phyloP scores from a whole-genome alignment of 768 basidiomycete genomes.

The Tephrocybe rancida region DNA sequence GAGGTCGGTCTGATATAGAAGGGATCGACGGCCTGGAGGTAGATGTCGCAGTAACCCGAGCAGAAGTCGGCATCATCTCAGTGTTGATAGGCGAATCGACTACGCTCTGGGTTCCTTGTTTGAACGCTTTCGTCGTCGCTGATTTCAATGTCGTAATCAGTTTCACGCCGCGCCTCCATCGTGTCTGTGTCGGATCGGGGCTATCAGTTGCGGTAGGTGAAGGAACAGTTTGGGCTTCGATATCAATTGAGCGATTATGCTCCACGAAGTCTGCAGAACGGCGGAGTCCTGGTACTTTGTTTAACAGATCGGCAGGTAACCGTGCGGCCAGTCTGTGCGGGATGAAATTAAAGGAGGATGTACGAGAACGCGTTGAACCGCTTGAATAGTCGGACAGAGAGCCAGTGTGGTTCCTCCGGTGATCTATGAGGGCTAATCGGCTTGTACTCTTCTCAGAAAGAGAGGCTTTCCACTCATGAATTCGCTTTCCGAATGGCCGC shows the following conservation, averaged over 20 bases:
- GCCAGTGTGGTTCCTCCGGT: slow-evolving; percentile 1
- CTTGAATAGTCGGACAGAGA: slow-evolving; percentile 12
- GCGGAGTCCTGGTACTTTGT: slow-evolving; percentile 2
- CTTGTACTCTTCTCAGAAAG: neutral
- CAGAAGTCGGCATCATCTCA: neutral
- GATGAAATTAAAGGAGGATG: slow-evolving; percentile 8
- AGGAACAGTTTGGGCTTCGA: neutral
- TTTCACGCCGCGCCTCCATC: neutral
- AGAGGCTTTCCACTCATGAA: slow-evolving; percentile 3
- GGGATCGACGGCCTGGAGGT: neutral
- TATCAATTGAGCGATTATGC: neutral
- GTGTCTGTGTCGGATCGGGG: neutral
- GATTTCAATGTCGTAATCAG: neutral
- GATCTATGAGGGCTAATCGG: neutral
- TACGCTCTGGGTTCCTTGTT: neutral
- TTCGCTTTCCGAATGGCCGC: neutral
- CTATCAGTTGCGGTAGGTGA: neutral
- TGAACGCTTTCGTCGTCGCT: neutral
- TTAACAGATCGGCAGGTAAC: neutral
- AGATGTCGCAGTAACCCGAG: too few species aligned
- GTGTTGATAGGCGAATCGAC: neutral
- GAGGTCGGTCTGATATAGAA: slow-evolving; percentile 1
- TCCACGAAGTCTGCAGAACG: neutral
- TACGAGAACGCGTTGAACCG: slow-evolving; percentile 1
- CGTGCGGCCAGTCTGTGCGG: neutral